phyloP scores from a whole-genome alignment of 2,329 filamentous ascomycete genomes.

The Nemania diffusa region DNA sequence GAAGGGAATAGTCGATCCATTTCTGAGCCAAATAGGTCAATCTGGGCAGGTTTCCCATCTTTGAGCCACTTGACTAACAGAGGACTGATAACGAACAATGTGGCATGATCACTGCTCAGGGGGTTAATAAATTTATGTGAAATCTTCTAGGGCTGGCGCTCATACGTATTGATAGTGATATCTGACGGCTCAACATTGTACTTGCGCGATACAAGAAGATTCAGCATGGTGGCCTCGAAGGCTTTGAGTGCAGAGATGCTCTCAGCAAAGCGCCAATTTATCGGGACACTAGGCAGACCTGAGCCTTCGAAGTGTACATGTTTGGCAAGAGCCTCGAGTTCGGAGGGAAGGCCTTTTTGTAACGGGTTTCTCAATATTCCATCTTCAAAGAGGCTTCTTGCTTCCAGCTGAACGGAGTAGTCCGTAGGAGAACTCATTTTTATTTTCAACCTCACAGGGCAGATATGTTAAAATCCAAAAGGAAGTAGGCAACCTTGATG shows the following conservation, averaged over 20 bases:
- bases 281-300: conserved; percentile 25
- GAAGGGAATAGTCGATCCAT: conserved; percentile 20
- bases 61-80: conserved; percentile 15
- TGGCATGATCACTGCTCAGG: conserved; percentile 31
- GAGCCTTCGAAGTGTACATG: conserved; percentile 27
- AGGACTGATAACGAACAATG: conserved; percentile 29
- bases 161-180: conserved; percentile 32
- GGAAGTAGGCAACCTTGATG: no score
- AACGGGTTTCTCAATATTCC: conserved; percentile 30
- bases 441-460: background rate
- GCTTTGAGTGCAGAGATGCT: conserved; percentile 33
- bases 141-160: background rate
- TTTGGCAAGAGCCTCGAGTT: conserved; percentile 16
- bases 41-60: conserved; percentile 2
- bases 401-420: conserved; percentile 28
- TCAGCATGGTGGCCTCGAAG: conserved; percentile 32
- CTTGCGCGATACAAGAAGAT: conserved; percentile 25
- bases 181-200: conserved; percentile 24
- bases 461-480: background rate
- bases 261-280: conserved; percentile 31
- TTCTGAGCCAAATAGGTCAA: conserved; percentile 17
- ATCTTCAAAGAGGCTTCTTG: conserved; percentile 25
- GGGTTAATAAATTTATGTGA: background rate
- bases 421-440: conserved; percentile 20
- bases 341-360: conserved; percentile 17